phyloP scores from a whole-genome alignment of 306 rosid species.

The Argentina anserina region DNA sequence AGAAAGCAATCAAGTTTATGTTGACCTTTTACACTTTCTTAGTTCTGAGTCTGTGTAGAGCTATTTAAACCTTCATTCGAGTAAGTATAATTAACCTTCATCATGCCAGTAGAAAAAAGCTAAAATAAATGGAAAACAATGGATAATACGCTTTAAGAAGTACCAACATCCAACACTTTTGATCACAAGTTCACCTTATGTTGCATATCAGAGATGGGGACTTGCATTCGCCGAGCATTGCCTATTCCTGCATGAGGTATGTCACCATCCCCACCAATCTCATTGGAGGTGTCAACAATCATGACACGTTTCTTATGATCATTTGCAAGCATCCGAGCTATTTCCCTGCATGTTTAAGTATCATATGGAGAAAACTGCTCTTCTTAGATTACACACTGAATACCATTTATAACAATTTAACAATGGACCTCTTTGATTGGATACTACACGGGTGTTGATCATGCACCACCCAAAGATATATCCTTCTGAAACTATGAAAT shows the following conservation, averaged over 20 bases:
- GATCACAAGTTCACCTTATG: constrained; percentile 57
- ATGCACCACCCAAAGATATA: background rate
- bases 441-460: background rate
- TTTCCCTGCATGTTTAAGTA: constrained; percentile 51
- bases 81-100: background rate
- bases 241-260: constrained; percentile 97
- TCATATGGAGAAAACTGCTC: background rate
- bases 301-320: constrained; percentile 89
- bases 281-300: constrained; percentile 99
- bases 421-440: background rate
- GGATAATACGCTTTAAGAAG: constrained; percentile 11
- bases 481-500: background rate
- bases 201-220: constrained; percentile 77
- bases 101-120: background rate
- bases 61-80: background rate
- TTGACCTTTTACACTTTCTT: background rate
- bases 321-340: constrained; percentile 93
- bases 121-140: background rate
- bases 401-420: background rate
- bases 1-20: background rate
- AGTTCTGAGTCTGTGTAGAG: background rate
- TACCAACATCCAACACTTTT: constrained; percentile 9
- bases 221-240: constrained; percentile 94
- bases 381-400: background rate
- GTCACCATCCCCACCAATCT: constrained; percentile 98